Conservation (phyloP, 1,139 yeast genomes). For the Pichia sp. region DNA sequence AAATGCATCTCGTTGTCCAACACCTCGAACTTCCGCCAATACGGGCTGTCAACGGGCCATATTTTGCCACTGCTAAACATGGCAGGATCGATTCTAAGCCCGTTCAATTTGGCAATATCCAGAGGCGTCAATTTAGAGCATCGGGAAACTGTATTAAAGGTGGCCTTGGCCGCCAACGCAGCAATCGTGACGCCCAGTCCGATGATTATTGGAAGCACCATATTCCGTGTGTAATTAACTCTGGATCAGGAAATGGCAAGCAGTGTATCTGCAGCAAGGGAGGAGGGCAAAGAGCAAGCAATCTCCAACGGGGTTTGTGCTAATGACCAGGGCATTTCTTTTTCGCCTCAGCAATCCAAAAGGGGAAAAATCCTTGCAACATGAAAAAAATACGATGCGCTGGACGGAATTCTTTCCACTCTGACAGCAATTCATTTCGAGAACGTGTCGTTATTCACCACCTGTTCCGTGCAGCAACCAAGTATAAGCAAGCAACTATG, state of each 20-base stretch:
- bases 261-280: no score
- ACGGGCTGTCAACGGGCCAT: conserved; percentile 23
- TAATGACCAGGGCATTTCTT: no score
- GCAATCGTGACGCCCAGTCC: conserved; percentile 57
- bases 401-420: no score
- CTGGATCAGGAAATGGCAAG: no score
- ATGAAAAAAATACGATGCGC: no score
- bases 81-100: conserved; percentile 18
- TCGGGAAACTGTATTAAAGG: conserved; percentile 44
- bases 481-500: neutral
- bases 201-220: conserved; percentile 47
- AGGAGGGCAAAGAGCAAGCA: neutral
- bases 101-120: conserved; percentile 57
- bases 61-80: neutral
- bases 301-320: no score
- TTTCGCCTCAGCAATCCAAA: neutral
- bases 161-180: conserved; percentile 53
- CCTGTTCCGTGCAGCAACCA: no score
- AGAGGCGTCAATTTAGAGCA: conserved; percentile 46
- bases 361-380: conserved; percentile 3
- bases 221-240: no score
- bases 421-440: no score
- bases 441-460: no score
- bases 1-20: conserved; percentile 25
- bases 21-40: conserved; percentile 36